Evolutionary conservation across 2,329 filamentous ascomycete genomes (phyloP).

Genomic region (Thelonectria rubi): DNA sequence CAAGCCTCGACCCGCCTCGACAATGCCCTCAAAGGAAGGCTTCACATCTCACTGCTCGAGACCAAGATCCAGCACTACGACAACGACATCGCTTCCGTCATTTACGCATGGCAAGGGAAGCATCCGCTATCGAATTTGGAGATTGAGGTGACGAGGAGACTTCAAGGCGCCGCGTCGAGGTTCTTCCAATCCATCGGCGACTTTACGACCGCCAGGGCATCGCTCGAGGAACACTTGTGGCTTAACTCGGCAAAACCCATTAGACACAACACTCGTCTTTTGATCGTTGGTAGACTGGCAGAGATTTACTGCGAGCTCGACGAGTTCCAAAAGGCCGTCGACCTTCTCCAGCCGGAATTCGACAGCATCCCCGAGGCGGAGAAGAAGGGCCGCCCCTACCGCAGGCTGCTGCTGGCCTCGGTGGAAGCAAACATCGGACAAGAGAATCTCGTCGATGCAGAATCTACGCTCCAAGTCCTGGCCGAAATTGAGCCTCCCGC

Average conservation of each 20-base stretch:
- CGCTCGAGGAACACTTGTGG: constrained; percentile 45
- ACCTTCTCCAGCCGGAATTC: constrained; percentile 39
- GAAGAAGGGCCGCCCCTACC: constrained; percentile 33
- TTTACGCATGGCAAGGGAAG: constrained; percentile 45
- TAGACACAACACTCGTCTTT: constrained; percentile 37
- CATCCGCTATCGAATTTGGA: constrained; percentile 45
- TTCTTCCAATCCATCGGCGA: constrained; percentile 48
- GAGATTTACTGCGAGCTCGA: constrained; percentile 45
- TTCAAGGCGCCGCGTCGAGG: constrained; percentile 45
- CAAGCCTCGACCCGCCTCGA: constrained; percentile 36
- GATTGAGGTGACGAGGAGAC: constrained; percentile 46
- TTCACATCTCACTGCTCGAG: constrained; percentile 48
- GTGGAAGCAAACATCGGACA: constrained; percentile 41
- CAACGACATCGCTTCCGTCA: constrained; percentile 40
- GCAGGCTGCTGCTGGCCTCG: constrained; percentile 39
- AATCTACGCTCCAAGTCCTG: constrained; percentile 27
- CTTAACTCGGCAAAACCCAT: constrained; percentile 40
- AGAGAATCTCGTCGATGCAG: constrained; percentile 24
- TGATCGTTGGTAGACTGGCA: constrained; percentile 41
- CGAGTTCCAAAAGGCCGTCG: constrained; percentile 34
- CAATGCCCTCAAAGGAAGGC: constrained; percentile 43
- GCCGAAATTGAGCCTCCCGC: constrained; percentile 31
- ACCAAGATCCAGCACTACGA: constrained; percentile 48
- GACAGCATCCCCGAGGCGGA: constrained; percentile 24
- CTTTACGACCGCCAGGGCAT: constrained; percentile 42